Evolutionary conservation across 768 basidiomycete species (phyloP).

Genomic region (Auricularia sp.): DNA sequence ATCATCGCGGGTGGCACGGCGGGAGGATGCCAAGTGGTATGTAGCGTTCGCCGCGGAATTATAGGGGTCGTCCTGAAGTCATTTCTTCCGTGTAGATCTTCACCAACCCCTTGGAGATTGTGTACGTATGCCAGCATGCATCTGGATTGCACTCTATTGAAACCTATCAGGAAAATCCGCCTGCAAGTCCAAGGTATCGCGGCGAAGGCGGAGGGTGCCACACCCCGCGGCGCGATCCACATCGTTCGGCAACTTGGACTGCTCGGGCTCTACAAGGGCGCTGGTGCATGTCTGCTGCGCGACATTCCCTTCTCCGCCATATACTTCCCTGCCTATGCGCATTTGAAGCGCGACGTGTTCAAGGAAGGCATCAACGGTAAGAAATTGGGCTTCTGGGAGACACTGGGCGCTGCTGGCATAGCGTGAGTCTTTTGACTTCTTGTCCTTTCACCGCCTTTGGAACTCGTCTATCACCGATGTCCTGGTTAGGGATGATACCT

Average conservation of each 20-base stretch:
- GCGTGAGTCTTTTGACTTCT: conserved; percentile 38
- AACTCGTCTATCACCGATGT: not conserved
- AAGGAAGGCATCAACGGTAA: conserved; percentile 94
- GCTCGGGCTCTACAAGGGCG: conserved; percentile 86
- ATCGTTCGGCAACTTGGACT: conserved; percentile 90
- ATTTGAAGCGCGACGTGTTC: conserved; percentile 89
- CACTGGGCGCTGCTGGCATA: conserved; percentile 69
- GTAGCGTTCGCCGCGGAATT: conserved; percentile 22
- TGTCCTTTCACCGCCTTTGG: not conserved
- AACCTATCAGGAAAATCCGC: conserved; percentile 66
- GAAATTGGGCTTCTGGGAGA: conserved; percentile 82
- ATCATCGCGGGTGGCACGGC: conserved; percentile 84
- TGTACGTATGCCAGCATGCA: conserved; percentile 39
- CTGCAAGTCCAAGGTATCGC: conserved; percentile 94
- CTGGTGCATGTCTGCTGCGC: conserved; percentile 84
- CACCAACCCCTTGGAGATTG: conserved; percentile 94
- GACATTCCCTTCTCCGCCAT: conserved; percentile 97
- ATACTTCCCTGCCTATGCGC: conserved; percentile 81
- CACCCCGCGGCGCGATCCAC: conserved; percentile 78
- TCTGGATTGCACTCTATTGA: not conserved
- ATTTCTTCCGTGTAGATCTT: conserved; percentile 53
- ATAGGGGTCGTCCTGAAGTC: conserved; percentile 3
- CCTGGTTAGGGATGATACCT: not conserved
- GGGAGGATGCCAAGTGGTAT: conserved; percentile 95
- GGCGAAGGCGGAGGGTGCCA: conserved; percentile 72